Evolutionary conservation across 2,329 filamentous ascomycete genomes (phyloP), one percentile per base, ranked within the genome.

Genomic region (Immersiporthe knoxdaviesiana): DNA sequence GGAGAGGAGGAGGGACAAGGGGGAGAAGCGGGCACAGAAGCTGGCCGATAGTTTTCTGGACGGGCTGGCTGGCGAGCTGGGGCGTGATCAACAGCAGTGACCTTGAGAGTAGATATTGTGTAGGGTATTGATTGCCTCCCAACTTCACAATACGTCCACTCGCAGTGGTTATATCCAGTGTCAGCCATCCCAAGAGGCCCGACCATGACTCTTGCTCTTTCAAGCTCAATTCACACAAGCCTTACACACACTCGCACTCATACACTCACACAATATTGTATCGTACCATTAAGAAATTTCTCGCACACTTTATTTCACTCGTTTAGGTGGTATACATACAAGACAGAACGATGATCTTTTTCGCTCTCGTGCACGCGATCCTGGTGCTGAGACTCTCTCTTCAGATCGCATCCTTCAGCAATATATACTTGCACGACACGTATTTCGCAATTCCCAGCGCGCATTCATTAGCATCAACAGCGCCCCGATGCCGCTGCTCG

Each of bases 21-120:
- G 88, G 81, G 81, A 81, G 73, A 82, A 83, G 74, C 82, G 87
- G 77, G 87, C 87, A 39, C 90, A 88, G 79, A 90, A 88, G 75
- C 85, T 91, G 78, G 92, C 92, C 44, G 91, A 92, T 74, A 87
- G 81, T 72, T 96, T 96, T 78, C 78, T 97, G 74, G 87, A 90
- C 66, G 86, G 85, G 24, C 78, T 91, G 70, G 81, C 81, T 72
- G 66, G 56, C 24, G 71, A 72, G 73, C 72, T 78, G 66, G 74
- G 73, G 27, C 54, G 65, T 24, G 62, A 24, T 18, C 59, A 63
- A 32, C 24, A 56, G 12, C 24, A 56, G 52, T 56, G 27, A 56
- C 11, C n/a, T 8, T 54, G 24, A 10, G 24, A 6, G 18, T 5
- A 10, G 14, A n/a, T 21, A 6, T 1, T 44, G 7, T n/a, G 8